Percentiles rank a stretch among this genome's conserved stretches.
These are phyloP conservation scores for Pyrenophora teres DNA, from an alignment of 2,329 filamentous ascomycete species.

Conservation along the genomic window DNA sequence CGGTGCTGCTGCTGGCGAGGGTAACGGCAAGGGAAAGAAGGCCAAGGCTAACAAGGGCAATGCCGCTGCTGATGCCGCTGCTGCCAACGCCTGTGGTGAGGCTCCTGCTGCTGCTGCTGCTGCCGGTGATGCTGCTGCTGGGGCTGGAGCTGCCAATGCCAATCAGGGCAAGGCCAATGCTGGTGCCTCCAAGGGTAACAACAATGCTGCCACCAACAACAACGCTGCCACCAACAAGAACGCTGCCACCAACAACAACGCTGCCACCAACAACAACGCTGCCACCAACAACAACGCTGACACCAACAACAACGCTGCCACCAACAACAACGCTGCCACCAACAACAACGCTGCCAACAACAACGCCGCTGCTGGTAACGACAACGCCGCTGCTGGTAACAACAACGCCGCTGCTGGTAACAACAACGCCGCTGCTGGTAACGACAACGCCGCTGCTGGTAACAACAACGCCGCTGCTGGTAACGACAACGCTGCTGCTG, in stretches of 20 bases:
- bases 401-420: background rate
- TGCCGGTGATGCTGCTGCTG: conserved; percentile 4
- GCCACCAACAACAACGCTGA: background rate
- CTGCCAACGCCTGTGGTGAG: conserved; percentile 37
- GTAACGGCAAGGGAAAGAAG: conserved; percentile 12
- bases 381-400: conserved; percentile 1
- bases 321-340: no score
- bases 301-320: no score
- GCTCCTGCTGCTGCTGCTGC: conserved; percentile 14
- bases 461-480: conserved; percentile 9
- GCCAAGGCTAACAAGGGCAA: conserved; percentile 11
- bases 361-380: conserved; percentile 5
- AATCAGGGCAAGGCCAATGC: conserved; percentile 15
- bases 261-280: conserved; percentile 6
- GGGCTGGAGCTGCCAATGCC: no score
- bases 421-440: conserved; percentile 1
- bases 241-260: conserved; percentile 5
- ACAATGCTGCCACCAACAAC: background rate
- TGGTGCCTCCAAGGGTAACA: conserved; percentile 1
- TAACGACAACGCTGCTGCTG: background rate
- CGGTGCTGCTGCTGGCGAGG: conserved; percentile 14
- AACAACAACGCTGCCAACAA: conserved; percentile 5
- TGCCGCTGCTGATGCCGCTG: conserved; percentile 18
- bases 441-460: background rate
- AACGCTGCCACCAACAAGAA: conserved; percentile 5